These are phyloP conservation scores for Metarhizium robertsii DNA, from an alignment of 2,329 filamentous ascomycete genomes.

Conservation along the genomic window DNA sequence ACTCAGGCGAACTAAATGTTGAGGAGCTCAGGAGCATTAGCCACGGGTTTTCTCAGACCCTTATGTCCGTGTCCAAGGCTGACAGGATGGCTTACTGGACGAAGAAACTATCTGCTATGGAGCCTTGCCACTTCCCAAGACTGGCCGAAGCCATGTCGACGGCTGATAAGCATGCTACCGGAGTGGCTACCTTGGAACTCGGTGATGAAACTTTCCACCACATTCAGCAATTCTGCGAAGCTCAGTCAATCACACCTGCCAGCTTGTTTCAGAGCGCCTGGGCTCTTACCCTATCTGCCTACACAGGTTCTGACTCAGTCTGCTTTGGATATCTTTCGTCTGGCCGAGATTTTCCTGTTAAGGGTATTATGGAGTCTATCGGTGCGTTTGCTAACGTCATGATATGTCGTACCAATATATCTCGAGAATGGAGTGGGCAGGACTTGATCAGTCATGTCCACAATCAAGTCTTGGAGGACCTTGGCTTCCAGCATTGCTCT, in stretches of 20 bases:
- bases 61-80: slow-evolving; percentile 1
- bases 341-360: slow-evolving; percentile 6
- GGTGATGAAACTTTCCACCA: not conserved
- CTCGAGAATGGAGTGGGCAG: not conserved
- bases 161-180: not conserved
- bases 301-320: slow-evolving; percentile 6
- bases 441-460: slow-evolving; percentile 20
- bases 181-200: not conserved
- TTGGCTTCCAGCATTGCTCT: slow-evolving; percentile 40
- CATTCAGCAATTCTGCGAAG: slow-evolving; percentile 1
- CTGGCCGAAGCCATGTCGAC: not conserved
- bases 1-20: slow-evolving; percentile 1
- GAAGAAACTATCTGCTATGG: slow-evolving; percentile 3
- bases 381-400: slow-evolving; percentile 9
- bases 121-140: slow-evolving; percentile 6
- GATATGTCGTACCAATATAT: slow-evolving; percentile 15
- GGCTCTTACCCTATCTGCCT: slow-evolving; percentile 9
- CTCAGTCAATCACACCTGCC: slow-evolving; percentile 3
- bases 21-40: not conserved
- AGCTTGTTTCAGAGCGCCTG: slow-evolving; percentile 7
- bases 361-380: slow-evolving; percentile 3
- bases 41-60: not conserved
- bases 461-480: slow-evolving; percentile 32
- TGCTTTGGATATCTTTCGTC: slow-evolving; percentile 9
- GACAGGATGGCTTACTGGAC: slow-evolving; percentile 8